Evolutionary conservation across 805 yeast genomes (phyloP).

Genomic region (Starmerella apis): DNA sequence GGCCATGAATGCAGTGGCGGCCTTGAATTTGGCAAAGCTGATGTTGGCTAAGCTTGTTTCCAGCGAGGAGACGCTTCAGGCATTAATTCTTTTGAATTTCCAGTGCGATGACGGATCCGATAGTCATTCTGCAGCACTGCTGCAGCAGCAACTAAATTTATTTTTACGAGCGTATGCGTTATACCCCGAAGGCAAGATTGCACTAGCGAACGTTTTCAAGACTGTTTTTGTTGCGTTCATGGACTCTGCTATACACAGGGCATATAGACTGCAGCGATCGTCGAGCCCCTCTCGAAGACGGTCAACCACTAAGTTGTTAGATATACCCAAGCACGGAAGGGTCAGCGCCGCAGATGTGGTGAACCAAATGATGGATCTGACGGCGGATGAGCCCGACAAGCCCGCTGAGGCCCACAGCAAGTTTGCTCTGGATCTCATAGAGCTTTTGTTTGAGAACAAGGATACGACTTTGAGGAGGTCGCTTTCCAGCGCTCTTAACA

Average conservation of each 20-base stretch:
- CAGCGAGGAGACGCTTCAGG: constrained; percentile 49
- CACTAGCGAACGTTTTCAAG: constrained; percentile 26
- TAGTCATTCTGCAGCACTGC: neutral
- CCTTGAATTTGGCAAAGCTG: constrained; percentile 77
- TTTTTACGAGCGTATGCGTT: constrained; percentile 24
- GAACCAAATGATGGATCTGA: constrained; percentile 68
- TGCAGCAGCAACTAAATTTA: constrained; percentile 40
- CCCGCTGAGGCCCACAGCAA: constrained; percentile 14
- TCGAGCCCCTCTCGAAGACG: constrained; percentile 3
- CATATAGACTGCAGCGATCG: constrained; percentile 19
- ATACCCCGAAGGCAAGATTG: constrained; percentile 40
- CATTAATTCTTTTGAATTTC: constrained; percentile 63
- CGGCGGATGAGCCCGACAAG: constrained; percentile 37
- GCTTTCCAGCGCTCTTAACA: constrained; percentile 8
- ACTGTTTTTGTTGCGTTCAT: constrained; percentile 1
- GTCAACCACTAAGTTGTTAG: constrained; percentile 25
- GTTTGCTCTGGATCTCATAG: constrained; percentile 10
- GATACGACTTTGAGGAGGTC: constrained; percentile 9
- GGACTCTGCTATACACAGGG: neutral
- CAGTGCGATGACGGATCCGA: constrained; percentile 37
- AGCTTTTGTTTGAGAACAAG: neutral
- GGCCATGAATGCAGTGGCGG: constrained; percentile 65
- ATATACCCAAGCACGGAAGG: constrained; percentile 23
- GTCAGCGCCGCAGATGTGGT: constrained; percentile 36
- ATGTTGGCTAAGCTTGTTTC: constrained; percentile 64